Base-by-base conservation (phyloP, 495 filamentous ascomycete genomes). In the Neohortaea acidophila region DNA sequence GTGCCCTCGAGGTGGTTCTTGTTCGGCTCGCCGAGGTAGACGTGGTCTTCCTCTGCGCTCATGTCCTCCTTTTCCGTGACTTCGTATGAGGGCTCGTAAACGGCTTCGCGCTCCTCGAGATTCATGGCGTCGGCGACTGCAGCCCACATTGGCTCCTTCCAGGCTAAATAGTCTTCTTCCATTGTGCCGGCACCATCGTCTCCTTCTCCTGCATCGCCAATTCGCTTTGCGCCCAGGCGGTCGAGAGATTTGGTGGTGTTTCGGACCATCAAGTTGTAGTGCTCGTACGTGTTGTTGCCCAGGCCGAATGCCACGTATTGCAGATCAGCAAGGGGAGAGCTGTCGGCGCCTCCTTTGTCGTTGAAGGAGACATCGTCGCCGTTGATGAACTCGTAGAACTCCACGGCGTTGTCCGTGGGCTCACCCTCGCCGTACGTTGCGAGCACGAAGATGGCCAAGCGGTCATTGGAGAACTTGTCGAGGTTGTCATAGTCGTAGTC, bases 131-230 rank as follows among this genome's bases (percentile, higher is more conserved):
- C 72, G 5, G 76, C 64, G 27, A 96, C 63, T 39, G 79, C 84
- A 43, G 66, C 61, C 89, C 89, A 99, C 91, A 99, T 99, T 34
- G 86, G 85, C 52, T 99, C 89, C 60, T 99, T 99, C 89, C 89
- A 99, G 44, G 89, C 81, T 54, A 99, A 65, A 59, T 94, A 99
- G 52, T 99, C 89, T 64, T 99, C 89, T 62, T 99, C 89, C 89
- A 99, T 99, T 37, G 89, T 99, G 39, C 89, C 89, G 36, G 89
- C 87, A 43, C 89, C 89, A 57, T 99, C 89, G 51, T 99, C 89
- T 52, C 89, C 89, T 64, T 96, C 89, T 53, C 89, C 89, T 21
- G 85, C 84, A 27, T 74, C 64, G 8, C 87, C 84, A 47, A 99
- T 84, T 40, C 84, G 70, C 36, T 70, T 67, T 14, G 81, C 89